Evolutionary conservation across 306 rosid species (phyloP), one percentile per base, ranked within the genome.

Genomic region (Quercus alba): DNA sequence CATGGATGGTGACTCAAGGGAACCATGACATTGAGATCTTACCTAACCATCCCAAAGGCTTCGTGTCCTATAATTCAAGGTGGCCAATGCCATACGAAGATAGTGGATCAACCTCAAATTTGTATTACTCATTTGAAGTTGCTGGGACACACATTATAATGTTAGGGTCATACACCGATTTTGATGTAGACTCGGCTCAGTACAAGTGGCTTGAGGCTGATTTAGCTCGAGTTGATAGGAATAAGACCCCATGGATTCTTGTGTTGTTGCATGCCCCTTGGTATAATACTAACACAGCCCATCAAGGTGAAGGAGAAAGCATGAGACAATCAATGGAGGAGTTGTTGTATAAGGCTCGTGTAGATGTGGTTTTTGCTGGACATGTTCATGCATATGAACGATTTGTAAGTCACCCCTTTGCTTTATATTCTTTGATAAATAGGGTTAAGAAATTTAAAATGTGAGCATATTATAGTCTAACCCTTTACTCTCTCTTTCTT

Each of bases 351-450:
- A 10, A 83, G 2, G 92, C 93, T 0, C 73, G 82, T 7, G 97
- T 92, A 41, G 95, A 92, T 79, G 56, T 88, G 70, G 90, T 92
- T 38, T 90, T 90, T 57, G 75, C 94, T 4, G 94, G 97, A 0
- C 97, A 92, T 77, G 97, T 92, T 84, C 97, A 92, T 86, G 97
- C 97, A 0, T 92, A 92, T 25, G 97, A 92, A 78, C 90, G 93
- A 31, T 92, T 92, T 56, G 97, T 92, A 87, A 55, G 94, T 84
- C 63, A 20, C 9, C 0, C 17, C 38, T 31, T 14, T 61, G 23
- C 35, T 52, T 2, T 15, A 3, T 31, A 31, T 14, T 26, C 70
- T 14, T 26, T 28, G 18, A 30, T 64, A 19, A 17, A 28, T 26
- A 5, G 8, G 13, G 44, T 5, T 14, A 28, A 64, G 28, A 26